Base-by-base conservation (phyloP, 2,329 filamentous ascomycete genomes). In the Aureobasidium lini region DNA sequence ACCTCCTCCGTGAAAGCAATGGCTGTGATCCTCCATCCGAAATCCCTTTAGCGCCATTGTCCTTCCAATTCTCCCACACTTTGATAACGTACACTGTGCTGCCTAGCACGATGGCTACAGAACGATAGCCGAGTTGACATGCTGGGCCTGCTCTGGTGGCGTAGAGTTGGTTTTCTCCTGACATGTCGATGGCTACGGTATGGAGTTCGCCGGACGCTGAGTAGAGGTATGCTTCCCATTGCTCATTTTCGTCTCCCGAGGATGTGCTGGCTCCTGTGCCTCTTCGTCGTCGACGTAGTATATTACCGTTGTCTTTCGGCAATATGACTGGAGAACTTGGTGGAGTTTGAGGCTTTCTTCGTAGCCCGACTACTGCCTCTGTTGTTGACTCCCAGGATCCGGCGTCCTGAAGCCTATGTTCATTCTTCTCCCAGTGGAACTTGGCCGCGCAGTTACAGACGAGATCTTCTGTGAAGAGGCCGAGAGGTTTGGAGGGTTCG, bases 341-440 rank as follows among this genome's bases (percentile, higher is more conserved):
- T 56, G 11, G 70, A 71, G 62, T 62, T 64, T 28, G 66, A 32
- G 36, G 32, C 9, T 57, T 57, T 7, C 42, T 39, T 2, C 86
- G 77, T 11, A 90, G 76, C 0, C 88, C 87, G 0, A 89, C 75
- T 9, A 89, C 75, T 58, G 81, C 82, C 0, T 84, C 83, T 34
- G 79, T 80, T 0, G 79, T 75, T 1, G 82, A 75, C 62, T 85
- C 82, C 87, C 87, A 90, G 0, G 74, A 69, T 0, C 87, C 87
- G 0, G 85, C 85, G 39, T 85, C 80, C n/a, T 77, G 71, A 7
- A 90, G 76, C 8, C 75, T 77, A 48, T 81, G 79, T 40, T 74
- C 78, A 2, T 76, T 71, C 64, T 84, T 79, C 15, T 74, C 78
- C 1, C 81, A 79, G 23, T 68, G 60, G 23, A 70, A 66, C 11